Conservation (phyloP, 805 yeast species). For the Sporopachydermia quercuum region DNA sequence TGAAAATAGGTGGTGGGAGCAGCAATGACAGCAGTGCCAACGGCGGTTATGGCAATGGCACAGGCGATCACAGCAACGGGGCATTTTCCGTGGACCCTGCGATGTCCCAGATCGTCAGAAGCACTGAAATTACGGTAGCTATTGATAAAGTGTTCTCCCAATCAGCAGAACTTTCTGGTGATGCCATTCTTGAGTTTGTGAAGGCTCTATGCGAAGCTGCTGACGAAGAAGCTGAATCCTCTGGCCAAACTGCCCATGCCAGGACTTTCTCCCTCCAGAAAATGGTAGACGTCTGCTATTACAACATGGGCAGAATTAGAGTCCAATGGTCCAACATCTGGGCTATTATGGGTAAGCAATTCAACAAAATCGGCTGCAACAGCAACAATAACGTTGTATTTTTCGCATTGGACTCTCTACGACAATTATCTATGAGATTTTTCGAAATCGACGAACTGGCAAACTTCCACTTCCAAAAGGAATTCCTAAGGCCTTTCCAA, state of each 20-base stretch:
- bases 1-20: too few relatives aligned
- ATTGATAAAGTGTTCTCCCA: slow-evolving; percentile 82
- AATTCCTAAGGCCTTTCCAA: slow-evolving; percentile 82
- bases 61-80: slow-evolving; percentile 2
- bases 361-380: slow-evolving; percentile 74
- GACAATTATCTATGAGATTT: slow-evolving; percentile 87
- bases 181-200: slow-evolving; percentile 77
- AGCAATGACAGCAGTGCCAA: too few relatives aligned
- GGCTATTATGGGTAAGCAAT: slow-evolving; percentile 84
- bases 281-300: slow-evolving; percentile 93
- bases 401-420: slow-evolving; percentile 85
- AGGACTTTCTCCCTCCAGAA: slow-evolving; percentile 87
- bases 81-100: slow-evolving; percentile 7
- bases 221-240: slow-evolving; percentile 78
- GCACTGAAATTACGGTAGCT: slow-evolving; percentile 56
- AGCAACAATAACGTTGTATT: slow-evolving; percentile 61
- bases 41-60: slow-evolving; percentile 10
- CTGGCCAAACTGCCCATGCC: slow-evolving; percentile 70
- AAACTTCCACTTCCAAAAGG: slow-evolving; percentile 90
- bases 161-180: slow-evolving; percentile 65
- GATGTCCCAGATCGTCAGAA: slow-evolving; percentile 19
- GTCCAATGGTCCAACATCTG: slow-evolving; percentile 94
- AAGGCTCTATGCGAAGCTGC: slow-evolving; percentile 78
- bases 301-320: slow-evolving; percentile 91
- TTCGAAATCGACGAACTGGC: slow-evolving; percentile 87